Conservation (phyloP, 306 rosid genomes). For the Hippophae tibetana region DNA sequence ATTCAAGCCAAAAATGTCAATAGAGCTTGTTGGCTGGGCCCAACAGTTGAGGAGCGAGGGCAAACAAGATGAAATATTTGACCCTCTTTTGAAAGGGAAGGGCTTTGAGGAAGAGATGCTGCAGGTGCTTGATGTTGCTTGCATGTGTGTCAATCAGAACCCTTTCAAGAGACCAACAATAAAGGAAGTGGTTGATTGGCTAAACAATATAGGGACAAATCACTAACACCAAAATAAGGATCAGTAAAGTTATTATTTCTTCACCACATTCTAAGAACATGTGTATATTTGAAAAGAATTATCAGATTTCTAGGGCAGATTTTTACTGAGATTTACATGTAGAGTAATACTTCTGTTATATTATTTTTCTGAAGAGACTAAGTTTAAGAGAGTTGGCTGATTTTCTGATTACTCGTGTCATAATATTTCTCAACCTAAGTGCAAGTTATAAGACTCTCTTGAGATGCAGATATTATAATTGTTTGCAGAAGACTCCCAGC, state of each 20-base stretch:
- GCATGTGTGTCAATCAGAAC: conserved; percentile 70
- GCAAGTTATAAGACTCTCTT: no score
- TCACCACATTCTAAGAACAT: conserved; percentile 27
- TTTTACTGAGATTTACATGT: conserved; percentile 28
- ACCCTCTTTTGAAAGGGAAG: conserved; percentile 57
- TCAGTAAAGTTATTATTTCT: conserved; percentile 23
- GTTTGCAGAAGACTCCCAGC: no score
- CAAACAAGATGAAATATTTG: conserved; percentile 63
- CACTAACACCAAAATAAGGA: conserved; percentile 42
- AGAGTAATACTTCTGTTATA: conserved; percentile 29
- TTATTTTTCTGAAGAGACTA: conserved; percentile 19
- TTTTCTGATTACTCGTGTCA: no score
- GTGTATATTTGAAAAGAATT: conserved; percentile 47
- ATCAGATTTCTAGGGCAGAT: conserved; percentile 34
- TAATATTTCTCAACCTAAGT: no score
- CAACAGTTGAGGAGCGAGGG: conserved; percentile 68
- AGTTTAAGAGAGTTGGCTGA: conserved; percentile 14
- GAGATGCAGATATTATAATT: no score
- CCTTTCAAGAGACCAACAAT: conserved; percentile 83
- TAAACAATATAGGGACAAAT: conserved; percentile 48
- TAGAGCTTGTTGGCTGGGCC: conserved; percentile 83
- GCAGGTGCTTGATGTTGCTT: conserved; percentile 78
- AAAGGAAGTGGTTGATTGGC: conserved; percentile 78
- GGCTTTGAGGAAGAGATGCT: conserved; percentile 72
- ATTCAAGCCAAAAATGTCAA: conserved; percentile 59